Conservation (phyloP, 805 yeast species). For the Cyberlindnera petersonii region DNA sequence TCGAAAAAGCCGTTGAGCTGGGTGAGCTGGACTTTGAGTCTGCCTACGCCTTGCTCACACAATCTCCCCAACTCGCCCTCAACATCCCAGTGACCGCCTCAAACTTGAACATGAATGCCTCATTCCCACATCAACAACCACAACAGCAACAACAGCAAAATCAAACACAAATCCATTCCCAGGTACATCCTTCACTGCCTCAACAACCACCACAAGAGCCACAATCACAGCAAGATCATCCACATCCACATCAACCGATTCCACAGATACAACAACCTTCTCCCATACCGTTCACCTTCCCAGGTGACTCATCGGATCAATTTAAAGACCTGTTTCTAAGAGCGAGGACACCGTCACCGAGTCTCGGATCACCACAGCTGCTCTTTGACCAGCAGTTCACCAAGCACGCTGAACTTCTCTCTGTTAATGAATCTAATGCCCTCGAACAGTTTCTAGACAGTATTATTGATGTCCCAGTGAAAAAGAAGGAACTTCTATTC, state of each 20-base stretch:
- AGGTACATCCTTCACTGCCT: no score
- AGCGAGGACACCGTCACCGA: conserved; percentile 17
- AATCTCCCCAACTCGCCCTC: conserved; percentile 3
- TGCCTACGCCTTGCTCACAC: conserved; percentile 28
- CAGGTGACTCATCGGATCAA: conserved; percentile 4
- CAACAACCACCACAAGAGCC: no score
- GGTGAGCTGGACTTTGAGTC: conserved; percentile 29
- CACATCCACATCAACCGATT: neutral
- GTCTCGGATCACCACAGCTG: conserved; percentile 9
- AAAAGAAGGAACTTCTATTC: neutral
- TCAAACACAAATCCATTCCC: no score
- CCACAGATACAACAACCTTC: conserved; percentile 2
- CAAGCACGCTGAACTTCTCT: conserved; percentile 22
- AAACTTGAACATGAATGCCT: no score
- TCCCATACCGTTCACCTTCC: conserved; percentile 1
- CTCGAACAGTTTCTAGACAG: conserved; percentile 29
- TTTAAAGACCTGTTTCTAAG: conserved; percentile 14
- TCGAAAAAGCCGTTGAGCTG: conserved; percentile 6
- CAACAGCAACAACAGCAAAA: no score
- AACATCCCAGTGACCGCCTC: conserved; percentile 2
- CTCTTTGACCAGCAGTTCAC: conserved; percentile 16
- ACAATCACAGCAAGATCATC: no score
- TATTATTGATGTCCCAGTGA: conserved; percentile 25
- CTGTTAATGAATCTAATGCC: conserved; percentile 27
- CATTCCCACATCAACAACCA: neutral